Percentiles rank a stretch among this genome's conserved stretches.
These are phyloP conservation scores for Tarenaya hassleriana DNA, from an alignment of 345 rosid species.

Conservation along the genomic window DNA sequence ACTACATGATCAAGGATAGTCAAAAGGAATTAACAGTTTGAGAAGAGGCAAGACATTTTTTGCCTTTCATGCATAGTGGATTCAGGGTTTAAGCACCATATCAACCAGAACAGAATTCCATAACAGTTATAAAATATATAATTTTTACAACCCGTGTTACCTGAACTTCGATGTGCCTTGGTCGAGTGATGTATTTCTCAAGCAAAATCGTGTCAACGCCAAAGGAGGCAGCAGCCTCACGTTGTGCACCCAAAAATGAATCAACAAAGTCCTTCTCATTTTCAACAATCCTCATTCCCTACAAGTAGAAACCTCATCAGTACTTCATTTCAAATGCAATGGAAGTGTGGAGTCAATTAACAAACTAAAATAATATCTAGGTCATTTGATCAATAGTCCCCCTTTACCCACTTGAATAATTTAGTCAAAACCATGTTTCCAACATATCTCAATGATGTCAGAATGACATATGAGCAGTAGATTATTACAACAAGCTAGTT, in stretches of 20 bases:
- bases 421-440: no score
- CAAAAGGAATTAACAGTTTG: background rate
- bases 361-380: background rate
- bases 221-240: slow-evolving; percentile 94
- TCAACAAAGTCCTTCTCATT: slow-evolving; percentile 58
- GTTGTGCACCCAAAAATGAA: slow-evolving; percentile 89
- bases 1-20: no score
- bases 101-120: background rate
- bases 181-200: slow-evolving; percentile 87
- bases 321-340: slow-evolving; percentile 20
- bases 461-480: background rate
- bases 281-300: slow-evolving; percentile 95
- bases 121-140: slow-evolving; percentile 9
- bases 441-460: slow-evolving; percentile 1
- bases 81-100: slow-evolving; percentile 1
- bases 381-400: no score
- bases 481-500: background rate
- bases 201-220: slow-evolving; percentile 80
- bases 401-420: no score
- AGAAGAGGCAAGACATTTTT: background rate
- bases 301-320: slow-evolving; percentile 28
- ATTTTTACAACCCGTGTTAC: slow-evolving; percentile 27
- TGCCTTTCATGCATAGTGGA: slow-evolving; percentile 4
- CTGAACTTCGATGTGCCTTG: slow-evolving; percentile 96
- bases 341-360: background rate